Base-by-base conservation (phyloP, 2,329 filamentous ascomycete genomes). In the Epichloe hybrida region DNA sequence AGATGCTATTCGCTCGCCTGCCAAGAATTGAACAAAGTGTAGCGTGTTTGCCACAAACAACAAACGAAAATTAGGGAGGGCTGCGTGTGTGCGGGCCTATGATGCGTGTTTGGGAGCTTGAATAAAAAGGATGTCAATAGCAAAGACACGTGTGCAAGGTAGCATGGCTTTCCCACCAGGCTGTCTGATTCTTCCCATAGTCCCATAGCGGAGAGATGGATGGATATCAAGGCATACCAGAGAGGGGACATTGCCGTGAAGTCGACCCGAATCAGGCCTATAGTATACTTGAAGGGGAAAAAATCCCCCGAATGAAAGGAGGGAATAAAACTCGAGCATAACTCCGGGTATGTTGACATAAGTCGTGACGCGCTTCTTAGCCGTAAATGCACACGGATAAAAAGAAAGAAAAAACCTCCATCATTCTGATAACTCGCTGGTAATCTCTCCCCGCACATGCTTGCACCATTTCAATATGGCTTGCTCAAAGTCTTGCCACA, bases 401-500 rank as follows among this genome's bases (percentile, higher is more conserved):
- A 17, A 27, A 9, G n/a, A 9, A 27, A 23, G 1, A 4, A 27
- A 27, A 27, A 0, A 6, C 7, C 27, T 7, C 39, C 20, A 11
- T 58, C 45, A 60, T 48, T 59, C 54, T 7, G 47, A 56, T 52
- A 79, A 66, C 59, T 96, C 91, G 45, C 77, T 75, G 40, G 83
- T 77, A 57, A 97, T 80, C 70, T 97, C 91, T 63, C 87, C 82
- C 36, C 93, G 77, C 7, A 96, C 88, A 52, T 79, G 82, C 57
- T 75, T 77, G 66, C 86, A 89, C 93, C 93, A 98, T 61, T 80
- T 74, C 63, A 88, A 76, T 47, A 98, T 74, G 31, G 89, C 89
- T 5, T 79, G 73, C 64, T 98, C 90, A 56, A 98, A 94, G 50
- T 83, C 79, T 48, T 77, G 72, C 90, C 90, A 96, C 12, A 81